A percentile compares a stretch with the other conserved stretches of the same genome.
Evolutionary conservation across 2,329 filamentous ascomycete genomes (phyloP).

Genomic region (Orbilia blumenaviensis): DNA sequence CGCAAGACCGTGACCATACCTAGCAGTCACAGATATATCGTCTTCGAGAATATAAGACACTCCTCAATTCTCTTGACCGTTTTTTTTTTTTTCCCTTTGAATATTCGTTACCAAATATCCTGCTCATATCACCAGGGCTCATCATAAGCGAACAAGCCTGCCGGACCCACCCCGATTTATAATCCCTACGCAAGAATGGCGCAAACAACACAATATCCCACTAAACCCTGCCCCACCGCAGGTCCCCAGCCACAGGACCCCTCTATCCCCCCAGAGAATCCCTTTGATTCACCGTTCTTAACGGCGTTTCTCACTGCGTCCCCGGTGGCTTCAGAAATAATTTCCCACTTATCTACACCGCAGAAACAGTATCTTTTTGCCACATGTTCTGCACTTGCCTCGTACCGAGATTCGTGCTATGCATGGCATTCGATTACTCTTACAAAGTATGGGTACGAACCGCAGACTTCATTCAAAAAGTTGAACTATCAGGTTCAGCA

Average conservation of each 20-base stretch:
- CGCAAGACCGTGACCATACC: slow-evolving; percentile 1
- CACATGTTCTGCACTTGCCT: slow-evolving; percentile 27
- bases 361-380: slow-evolving; percentile 45
- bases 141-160: slow-evolving; percentile 19
- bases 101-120: neutral
- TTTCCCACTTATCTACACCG: slow-evolving; percentile 40
- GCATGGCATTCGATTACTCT: slow-evolving; percentile 43
- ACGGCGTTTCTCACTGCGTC: slow-evolving; percentile 34
- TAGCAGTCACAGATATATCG: neutral
- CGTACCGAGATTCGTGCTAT: slow-evolving; percentile 46
- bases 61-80: neutral
- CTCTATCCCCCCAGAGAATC: slow-evolving; percentile 29
- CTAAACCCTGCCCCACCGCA: neutral
- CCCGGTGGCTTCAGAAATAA: slow-evolving; percentile 47
- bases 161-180: slow-evolving; percentile 4
- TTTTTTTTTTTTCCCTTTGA: neutral
- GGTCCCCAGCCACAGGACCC: slow-evolving; percentile 3
- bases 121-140: neutral
- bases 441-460: slow-evolving; percentile 42
- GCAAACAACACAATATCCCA: slow-evolving; percentile 42
- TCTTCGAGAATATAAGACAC: slow-evolving; percentile 5
- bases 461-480: slow-evolving; percentile 22
- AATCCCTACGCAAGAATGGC: slow-evolving; percentile 48
- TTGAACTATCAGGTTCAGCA: slow-evolving; percentile 44
- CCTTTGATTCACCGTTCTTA: slow-evolving; percentile 29